Percentiles rank a stretch among this genome's conserved stretches.
Evolutionary conservation across 2,329 filamentous ascomycete genomes (phyloP).

Genomic region (Magnaporthales sp.): DNA sequence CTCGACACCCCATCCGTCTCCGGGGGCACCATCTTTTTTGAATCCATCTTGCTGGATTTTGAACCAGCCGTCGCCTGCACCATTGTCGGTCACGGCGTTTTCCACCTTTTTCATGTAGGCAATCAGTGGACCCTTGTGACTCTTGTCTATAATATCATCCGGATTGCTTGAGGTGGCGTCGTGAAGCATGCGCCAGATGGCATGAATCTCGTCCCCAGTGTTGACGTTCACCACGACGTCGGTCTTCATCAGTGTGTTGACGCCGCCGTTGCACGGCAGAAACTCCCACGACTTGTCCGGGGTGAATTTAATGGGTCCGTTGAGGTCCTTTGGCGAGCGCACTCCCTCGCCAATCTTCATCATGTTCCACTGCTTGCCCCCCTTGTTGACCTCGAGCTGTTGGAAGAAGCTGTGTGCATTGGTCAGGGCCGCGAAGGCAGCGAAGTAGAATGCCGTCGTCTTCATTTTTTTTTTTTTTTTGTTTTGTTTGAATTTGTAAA

Average conservation of each 20-base stretch:
- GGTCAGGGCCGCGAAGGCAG: neutral
- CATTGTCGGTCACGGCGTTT: slow-evolving; percentile 35
- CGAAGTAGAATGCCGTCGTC: neutral
- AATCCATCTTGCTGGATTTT: slow-evolving; percentile 43
- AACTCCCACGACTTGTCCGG: neutral
- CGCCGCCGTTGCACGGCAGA: slow-evolving; percentile 7
- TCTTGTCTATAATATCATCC: slow-evolving; percentile 42
- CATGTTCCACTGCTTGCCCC: neutral
- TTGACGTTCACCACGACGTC: slow-evolving; percentile 14
- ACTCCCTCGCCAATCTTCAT: neutral
- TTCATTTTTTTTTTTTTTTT: neutral
- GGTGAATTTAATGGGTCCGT: slow-evolving; percentile 10
- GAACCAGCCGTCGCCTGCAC: slow-evolving; percentile 34
- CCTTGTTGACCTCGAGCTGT: slow-evolving; percentile 3
- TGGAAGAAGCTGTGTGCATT: slow-evolving; percentile 34
- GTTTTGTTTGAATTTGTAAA: too few relatives aligned
- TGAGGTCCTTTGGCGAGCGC: slow-evolving; percentile 11
- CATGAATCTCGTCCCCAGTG: slow-evolving; percentile 36
- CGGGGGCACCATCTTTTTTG: slow-evolving; percentile 24
- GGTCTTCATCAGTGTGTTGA: slow-evolving; percentile 21
- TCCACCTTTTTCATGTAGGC: slow-evolving; percentile 41
- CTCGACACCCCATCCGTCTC: slow-evolving; percentile 33
- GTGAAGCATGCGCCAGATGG: slow-evolving; percentile 41
- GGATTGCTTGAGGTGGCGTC: slow-evolving; percentile 31
- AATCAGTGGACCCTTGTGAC: slow-evolving; percentile 44